These are phyloP conservation scores for Hypoxylon sp. DNA, from an alignment of 2,329 filamentous ascomycete species.

Conservation along the genomic window DNA sequence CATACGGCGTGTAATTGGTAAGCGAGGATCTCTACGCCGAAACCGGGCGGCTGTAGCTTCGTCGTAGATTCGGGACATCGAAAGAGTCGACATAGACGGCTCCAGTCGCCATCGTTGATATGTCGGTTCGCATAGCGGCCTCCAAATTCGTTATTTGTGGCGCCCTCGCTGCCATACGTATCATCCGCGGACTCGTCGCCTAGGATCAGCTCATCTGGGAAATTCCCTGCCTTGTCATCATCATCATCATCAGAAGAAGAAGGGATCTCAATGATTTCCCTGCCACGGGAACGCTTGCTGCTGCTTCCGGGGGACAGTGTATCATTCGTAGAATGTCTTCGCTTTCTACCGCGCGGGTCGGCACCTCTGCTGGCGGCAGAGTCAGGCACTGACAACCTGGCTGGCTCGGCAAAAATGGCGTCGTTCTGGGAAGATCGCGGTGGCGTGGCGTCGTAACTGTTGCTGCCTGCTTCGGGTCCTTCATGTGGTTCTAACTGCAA, in stretches of 20 bases:
- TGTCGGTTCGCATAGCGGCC: conserved; percentile 14
- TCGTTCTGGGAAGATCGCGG: conserved; percentile 3
- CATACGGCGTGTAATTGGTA: conserved; percentile 19
- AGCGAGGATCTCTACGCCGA: conserved; percentile 7
- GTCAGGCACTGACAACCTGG: not conserved
- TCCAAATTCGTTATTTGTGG: conserved; percentile 9
- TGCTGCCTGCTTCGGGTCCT: no score
- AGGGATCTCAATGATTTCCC: conserved; percentile 5
- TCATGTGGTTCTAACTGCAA: no score
- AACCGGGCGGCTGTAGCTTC: conserved; percentile 15
- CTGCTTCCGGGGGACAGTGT: not conserved
- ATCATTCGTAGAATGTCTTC: conserved; percentile 9
- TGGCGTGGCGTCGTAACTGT: no score
- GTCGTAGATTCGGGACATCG: conserved; percentile 11
- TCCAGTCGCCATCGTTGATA: conserved; percentile 12
- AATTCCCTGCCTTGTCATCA: conserved; percentile 1
- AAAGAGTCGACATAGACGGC: conserved; percentile 10
- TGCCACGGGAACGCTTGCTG: not conserved
- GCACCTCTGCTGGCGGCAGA: not conserved
- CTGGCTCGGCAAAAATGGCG: not conserved
- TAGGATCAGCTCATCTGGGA: conserved; percentile 1
- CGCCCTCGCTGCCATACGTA: not conserved
- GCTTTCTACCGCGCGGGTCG: conserved; percentile 5
- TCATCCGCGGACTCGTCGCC: conserved; percentile 1
- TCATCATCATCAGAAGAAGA: no score